A percentile compares a stretch with the other conserved stretches of the same genome.
phyloP scores from a whole-genome alignment of 2,329 filamentous ascomycete species.

The Calonectria montana region DNA sequence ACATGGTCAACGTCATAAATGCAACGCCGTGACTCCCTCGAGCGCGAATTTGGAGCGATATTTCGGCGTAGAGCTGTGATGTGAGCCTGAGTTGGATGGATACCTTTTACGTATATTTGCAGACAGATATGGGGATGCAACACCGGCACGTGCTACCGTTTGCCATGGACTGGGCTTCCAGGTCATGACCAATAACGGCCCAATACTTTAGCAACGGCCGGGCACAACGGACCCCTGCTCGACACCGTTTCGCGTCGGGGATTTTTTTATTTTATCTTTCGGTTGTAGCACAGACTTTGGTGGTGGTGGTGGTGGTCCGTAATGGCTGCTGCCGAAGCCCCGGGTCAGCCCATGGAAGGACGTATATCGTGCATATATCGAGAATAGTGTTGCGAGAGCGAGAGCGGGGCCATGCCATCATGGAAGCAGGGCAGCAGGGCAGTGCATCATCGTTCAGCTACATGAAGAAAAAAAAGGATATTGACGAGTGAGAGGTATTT shows the following conservation, averaged over 20 bases:
- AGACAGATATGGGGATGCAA: neutral
- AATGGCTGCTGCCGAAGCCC: conserved; percentile 6
- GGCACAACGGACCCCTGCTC: neutral
- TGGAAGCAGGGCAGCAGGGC: neutral
- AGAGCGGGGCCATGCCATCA: neutral
- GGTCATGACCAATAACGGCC: neutral
- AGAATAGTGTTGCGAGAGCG: neutral
- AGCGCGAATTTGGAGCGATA: neutral
- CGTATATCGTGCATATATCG: neutral
- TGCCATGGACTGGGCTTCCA: neutral
- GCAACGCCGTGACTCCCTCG: neutral
- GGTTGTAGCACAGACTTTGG: neutral
- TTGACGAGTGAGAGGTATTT: neutral
- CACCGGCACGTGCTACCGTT: neutral
- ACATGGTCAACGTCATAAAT: conserved; percentile 1
- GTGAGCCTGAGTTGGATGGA: neutral
- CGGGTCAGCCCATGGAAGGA: conserved; percentile 6
- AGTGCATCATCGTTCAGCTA: neutral
- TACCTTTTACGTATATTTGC: neutral
- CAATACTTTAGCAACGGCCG: neutral
- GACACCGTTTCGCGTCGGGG: conserved; percentile 3
- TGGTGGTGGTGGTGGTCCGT: neutral
- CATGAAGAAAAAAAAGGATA: neutral
- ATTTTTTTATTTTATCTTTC: neutral
- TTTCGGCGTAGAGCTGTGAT: neutral